Evolutionary conservation across 148 eudicot species (phyloP), one percentile per base, ranked within the genome.

Genomic region (Silene latifolia): DNA sequence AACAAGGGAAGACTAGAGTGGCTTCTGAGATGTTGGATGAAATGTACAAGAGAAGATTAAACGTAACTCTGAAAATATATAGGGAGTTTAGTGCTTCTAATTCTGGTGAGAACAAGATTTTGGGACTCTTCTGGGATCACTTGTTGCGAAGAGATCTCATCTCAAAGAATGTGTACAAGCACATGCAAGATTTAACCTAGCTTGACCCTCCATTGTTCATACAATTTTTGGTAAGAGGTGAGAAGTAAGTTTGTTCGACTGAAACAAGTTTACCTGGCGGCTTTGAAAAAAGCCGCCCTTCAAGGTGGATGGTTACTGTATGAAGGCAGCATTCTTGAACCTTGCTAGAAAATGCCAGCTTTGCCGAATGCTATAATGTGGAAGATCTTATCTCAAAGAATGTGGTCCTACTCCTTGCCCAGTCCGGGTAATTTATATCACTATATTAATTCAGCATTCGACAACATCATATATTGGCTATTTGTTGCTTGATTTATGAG

Each of bases 41-140:
- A 74, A 94, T 94, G 97, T 90, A 86, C 71, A 84, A 72, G 80
- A 84, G 84, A 81, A 86, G 96, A 76, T 69, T 90, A 72, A 88
- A 80, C 85, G 80, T 94, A 73, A 90, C 89, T 61, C 81, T 88
- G 51, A 90, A 85, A 77, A 80, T 91, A 48, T 92, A 74, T 63
- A 86, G 73, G 71, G 79, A 80, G 82, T 84, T 94, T 20, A 83
- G 63, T 74, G 87, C 89, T 84, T 87, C 97, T 42, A 85, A 87
- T 84, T 81, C 85, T 56, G 72, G 76, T 71, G 85, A 88, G 73
- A 78, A 76, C 53, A 73, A 35, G 44, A 42, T 82, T 51, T 78
- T 94, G 72, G 81, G 76, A 48, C 77, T 87, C 42, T 91, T 94
- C 78, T 94, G 98, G 98, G 83, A 81, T 77, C 78, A 73, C 39